phyloP scores from a whole-genome alignment of 2,329 filamentous ascomycete genomes.

The Phialophora chinensis region DNA sequence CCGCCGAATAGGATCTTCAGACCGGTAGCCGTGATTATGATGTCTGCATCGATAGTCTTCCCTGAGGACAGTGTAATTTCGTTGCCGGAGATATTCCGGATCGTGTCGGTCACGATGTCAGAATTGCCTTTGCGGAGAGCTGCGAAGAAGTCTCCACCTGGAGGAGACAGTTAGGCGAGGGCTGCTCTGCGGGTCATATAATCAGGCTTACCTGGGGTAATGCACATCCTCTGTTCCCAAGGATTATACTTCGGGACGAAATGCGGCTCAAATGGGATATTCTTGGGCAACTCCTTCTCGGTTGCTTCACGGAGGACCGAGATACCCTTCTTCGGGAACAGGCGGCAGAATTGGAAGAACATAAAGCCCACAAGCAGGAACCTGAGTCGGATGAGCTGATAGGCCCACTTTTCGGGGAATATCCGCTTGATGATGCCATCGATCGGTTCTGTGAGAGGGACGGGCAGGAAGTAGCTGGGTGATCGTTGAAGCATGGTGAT shows the following conservation, averaged over 20 bases:
- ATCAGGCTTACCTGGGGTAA: constrained; percentile 45
- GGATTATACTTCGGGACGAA: constrained; percentile 66
- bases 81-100: constrained; percentile 57
- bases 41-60: constrained; percentile 48
- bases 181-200: background rate
- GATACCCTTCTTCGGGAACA: constrained; percentile 33
- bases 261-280: constrained; percentile 63
- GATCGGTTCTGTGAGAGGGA: constrained; percentile 32
- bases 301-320: constrained; percentile 32
- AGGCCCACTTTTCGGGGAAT: constrained; percentile 33
- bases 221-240: constrained; percentile 77
- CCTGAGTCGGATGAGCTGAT: constrained; percentile 34
- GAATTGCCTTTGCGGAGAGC: constrained; percentile 58
- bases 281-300: constrained; percentile 34
- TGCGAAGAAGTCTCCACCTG: constrained; percentile 65
- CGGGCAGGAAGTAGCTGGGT: constrained; percentile 68
- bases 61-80: constrained; percentile 57
- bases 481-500: constrained; percentile 84
- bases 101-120: constrained; percentile 61
- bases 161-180: constrained; percentile 46
- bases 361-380: constrained; percentile 34
- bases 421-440: constrained; percentile 32
- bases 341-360: constrained; percentile 37
- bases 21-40: constrained; percentile 54
- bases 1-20: constrained; percentile 51